These are phyloP conservation scores for Pseudogymnoascus sp. DNA, from an alignment of 2,329 filamentous ascomycete species.

Conservation along the genomic window DNA sequence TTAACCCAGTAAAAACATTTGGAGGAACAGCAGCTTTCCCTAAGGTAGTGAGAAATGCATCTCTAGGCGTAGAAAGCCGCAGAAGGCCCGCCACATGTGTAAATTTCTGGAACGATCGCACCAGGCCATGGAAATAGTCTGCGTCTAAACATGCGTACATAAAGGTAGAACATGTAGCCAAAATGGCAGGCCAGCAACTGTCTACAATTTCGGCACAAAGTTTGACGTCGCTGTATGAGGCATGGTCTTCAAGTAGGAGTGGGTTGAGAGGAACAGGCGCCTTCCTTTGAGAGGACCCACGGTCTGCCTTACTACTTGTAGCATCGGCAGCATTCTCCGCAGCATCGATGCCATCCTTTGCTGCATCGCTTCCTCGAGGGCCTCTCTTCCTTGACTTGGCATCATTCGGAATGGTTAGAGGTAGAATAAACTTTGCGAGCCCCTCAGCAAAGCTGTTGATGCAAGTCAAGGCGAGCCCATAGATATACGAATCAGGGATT, in stretches of 20 bases:
- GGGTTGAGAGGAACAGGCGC: slow-evolving; percentile 81
- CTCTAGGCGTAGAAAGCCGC: slow-evolving; percentile 74
- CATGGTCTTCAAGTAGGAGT: slow-evolving; percentile 64
- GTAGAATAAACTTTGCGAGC: slow-evolving; percentile 85
- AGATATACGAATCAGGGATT: slow-evolving; percentile 89
- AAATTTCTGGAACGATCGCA: slow-evolving; percentile 89
- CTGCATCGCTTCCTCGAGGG: slow-evolving; percentile 19
- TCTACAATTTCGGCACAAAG: slow-evolving; percentile 78
- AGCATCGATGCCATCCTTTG: neutral
- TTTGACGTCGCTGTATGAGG: slow-evolving; percentile 62
- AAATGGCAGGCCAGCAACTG: slow-evolving; percentile 88
- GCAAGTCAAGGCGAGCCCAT: slow-evolving; percentile 80
- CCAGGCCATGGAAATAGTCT: slow-evolving; percentile 86
- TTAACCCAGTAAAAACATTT: slow-evolving; percentile 59
- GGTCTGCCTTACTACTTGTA: slow-evolving; percentile 37
- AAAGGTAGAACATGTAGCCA: slow-evolving; percentile 93
- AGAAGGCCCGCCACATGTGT: slow-evolving; percentile 89
- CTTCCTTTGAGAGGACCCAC: slow-evolving; percentile 62
- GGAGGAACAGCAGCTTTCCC: slow-evolving; percentile 89
- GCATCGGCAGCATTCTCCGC: slow-evolving; percentile 4
- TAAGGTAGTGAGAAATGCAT: slow-evolving; percentile 89
- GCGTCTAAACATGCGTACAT: slow-evolving; percentile 85
- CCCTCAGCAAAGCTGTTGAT: slow-evolving; percentile 87
- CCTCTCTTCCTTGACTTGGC: slow-evolving; percentile 44
- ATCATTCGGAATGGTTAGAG: slow-evolving; percentile 77